Evolutionary conservation across 345 rosid genomes (phyloP), one percentile per base, ranked within the genome.

Genomic region (Lumnitzera littorea): DNA sequence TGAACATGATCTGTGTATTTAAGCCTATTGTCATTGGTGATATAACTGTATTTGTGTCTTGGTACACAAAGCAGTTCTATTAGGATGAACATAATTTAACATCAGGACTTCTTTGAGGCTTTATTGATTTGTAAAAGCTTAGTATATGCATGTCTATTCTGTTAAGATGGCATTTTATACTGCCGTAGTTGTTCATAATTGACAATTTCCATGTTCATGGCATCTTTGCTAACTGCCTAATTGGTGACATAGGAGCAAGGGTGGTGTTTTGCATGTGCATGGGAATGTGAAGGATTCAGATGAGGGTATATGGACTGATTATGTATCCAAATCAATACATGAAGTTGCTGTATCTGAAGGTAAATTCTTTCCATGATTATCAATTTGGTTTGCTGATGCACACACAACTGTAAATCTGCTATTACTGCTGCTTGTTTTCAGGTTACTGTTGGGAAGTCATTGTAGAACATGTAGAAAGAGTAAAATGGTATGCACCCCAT

Each of bases 401-500:
- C 47, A 6, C 13, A 12, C 48, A 12, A 25, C 16, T 48, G 2
- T 12, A 41, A 4, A 13, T 46, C 48, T 0, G 50, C 24, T 55
- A 24, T 48, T 25, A 4, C 27, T 50, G 64, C 13, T 61, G 58
- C 62, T 68, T 65, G 15, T 70, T 57, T 50, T 24, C 75, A 91
- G 98, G 96, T 63, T 79, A 51, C 62, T 16, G 70, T 67, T 89
- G 98, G 98, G 96, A 80, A 62, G 84, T 92, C 12, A 66, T 68
- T 6, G 55, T 84, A 27, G 86, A 84, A 47, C 96, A 78, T 62
- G 67, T 92, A 57, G 94, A 89, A 78, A 87, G 85, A 67, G 98
- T 92, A 62, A 89, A 91, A 78, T 89, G 96, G 98, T 87, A 91
- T 12, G 96, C 91, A 11, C 98, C 98, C 2, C 89, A 87, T 62